Evolutionary conservation across 176 grass and related monocot species (phyloP), one percentile per base, ranked within the genome.

Genomic region (Triticum aestivum): DNA sequence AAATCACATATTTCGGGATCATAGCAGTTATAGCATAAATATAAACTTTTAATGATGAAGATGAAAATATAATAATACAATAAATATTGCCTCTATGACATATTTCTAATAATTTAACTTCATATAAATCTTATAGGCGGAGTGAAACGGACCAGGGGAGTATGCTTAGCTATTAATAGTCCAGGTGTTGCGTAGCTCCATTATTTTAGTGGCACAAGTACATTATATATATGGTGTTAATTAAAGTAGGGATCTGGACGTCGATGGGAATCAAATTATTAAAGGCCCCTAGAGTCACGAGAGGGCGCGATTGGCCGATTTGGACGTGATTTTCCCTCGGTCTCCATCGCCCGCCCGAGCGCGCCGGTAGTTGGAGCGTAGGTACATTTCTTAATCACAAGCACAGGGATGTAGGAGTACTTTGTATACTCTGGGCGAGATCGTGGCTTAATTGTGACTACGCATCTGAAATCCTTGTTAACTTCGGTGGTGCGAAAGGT

Each of bases 171-270:
- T 20, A 65, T 4, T 38, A 86, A 82, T 82, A 79, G 72, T 86
- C 83, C 83, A 82, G 41, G 33, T 86, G 83, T 90, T 21, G 5
- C 64, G n/a, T 26, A 23, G 69, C 63, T 62, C 21, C 8, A 18
- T 62, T 68, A 10, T 44, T 44, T 45, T 34, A 78, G 21, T 58
- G 14, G 3, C 7, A 52, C 39, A 21, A 52, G 58, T 27, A 52
- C 37, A 23, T 51, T 51, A 52, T 1, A 1, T 39, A 44, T 45
- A 77, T 82, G 78, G 63, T 86, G 72, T 41, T 69, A 78, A 86
- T 82, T 82, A 72, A 82, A 90, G 79, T 3, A 13, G 17, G 24
- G 83, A 86, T 72, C 51, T 86, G 83, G 79, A 86, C 38, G 63
- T 89, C 7, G 71, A 90, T 82, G 71, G 68, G 20, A 72, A 72